phyloP scores from a whole-genome alignment of 192 early-diverging fungal species.

The Podila minutissima region DNA sequence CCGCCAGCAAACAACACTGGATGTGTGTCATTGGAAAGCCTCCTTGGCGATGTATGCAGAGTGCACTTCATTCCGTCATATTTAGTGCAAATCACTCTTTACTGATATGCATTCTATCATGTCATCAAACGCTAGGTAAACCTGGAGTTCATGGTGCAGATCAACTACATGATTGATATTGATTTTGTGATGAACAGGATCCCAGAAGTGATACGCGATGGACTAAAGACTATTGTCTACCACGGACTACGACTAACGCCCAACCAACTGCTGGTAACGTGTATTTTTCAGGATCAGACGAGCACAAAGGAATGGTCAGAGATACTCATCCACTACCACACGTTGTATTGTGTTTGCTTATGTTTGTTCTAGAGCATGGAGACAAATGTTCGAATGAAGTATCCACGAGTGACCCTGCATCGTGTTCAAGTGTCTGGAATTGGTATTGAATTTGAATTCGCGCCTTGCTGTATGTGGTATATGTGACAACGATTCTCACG shows the following conservation, averaged over 20 bases:
- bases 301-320: neutral
- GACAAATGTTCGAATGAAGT: slow-evolving; percentile 3
- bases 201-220: slow-evolving; percentile 15
- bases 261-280: slow-evolving; percentile 19
- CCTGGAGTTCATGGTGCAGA: slow-evolving; percentile 44
- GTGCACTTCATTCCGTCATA: neutral
- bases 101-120: neutral
- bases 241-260: slow-evolving; percentile 21
- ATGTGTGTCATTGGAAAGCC: slow-evolving; percentile 23
- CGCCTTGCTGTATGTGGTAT: neutral
- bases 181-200: slow-evolving; percentile 30
- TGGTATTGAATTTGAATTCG: slow-evolving; percentile 8
- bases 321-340: neutral
- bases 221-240: slow-evolving; percentile 20
- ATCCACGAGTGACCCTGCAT: slow-evolving; percentile 20
- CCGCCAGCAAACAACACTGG: slow-evolving; percentile 7
- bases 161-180: slow-evolving; percentile 43
- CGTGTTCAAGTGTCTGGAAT: slow-evolving; percentile 31
- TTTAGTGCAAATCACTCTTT: neutral
- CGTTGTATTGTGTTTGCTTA: neutral
- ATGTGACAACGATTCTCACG: neutral
- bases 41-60: slow-evolving; percentile 33
- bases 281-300: neutral
- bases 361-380: slow-evolving; percentile 19
- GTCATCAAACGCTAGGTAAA: neutral